Conservation (phyloP, 306 rosid species). For the Rosa lucieae region DNA sequence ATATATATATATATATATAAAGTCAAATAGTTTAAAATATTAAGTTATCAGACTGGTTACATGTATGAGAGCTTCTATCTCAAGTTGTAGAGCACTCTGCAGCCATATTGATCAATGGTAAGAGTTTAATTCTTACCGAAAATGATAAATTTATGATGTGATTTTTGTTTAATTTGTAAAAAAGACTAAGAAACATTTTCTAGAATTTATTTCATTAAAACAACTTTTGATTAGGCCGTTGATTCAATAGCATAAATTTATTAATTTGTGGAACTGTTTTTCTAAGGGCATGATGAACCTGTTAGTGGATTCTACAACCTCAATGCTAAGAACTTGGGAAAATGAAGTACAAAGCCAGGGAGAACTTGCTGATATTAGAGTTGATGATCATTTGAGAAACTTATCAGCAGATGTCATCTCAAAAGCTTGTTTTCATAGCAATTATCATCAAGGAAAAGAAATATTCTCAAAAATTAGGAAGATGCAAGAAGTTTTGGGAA, state of each 20-base stretch:
- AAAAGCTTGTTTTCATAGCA: constrained; percentile 57
- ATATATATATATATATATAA: too few relatives aligned
- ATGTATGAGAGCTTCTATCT: too few relatives aligned
- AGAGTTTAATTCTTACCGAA: too few relatives aligned
- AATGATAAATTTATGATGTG: not conserved
- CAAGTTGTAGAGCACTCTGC: too few relatives aligned
- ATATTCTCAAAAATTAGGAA: constrained; percentile 52
- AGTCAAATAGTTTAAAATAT: too few relatives aligned
- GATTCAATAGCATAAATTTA: not conserved
- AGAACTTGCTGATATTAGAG: constrained; percentile 33
- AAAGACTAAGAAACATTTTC: not conserved
- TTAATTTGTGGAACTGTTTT: not conserved
- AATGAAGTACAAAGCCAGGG: constrained; percentile 37
- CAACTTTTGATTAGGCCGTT: not conserved
- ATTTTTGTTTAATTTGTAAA: too few relatives aligned
- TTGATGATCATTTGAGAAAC: constrained; percentile 47
- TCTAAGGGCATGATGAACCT: constrained; percentile 48
- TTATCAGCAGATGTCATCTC: constrained; percentile 55
- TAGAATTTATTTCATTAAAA: too few relatives aligned
- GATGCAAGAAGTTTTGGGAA: constrained; percentile 44
- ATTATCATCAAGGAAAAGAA: constrained; percentile 46
- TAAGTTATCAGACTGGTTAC: too few relatives aligned
- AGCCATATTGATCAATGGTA: too few relatives aligned
- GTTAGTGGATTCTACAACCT: constrained; percentile 49
- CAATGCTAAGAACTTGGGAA: constrained; percentile 46